These are phyloP conservation scores for Capronia epimyces DNA, from an alignment of 2,329 filamentous ascomycete species.

Conservation along the genomic window DNA sequence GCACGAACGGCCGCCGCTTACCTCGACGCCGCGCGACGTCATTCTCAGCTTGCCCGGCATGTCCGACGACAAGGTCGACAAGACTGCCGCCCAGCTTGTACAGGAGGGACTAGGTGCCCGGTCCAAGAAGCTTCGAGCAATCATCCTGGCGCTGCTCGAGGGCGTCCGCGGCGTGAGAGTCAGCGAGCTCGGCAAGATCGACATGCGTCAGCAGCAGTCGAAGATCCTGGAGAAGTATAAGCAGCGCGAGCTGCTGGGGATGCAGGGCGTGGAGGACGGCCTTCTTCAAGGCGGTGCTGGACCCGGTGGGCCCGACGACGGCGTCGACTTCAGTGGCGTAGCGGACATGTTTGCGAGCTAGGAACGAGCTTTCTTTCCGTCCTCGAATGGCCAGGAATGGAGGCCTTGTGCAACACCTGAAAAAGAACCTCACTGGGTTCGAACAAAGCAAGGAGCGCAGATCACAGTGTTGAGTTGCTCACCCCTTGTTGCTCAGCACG, in stretches of 20 bases:
- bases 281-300: not conserved
- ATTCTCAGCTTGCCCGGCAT: conserved; percentile 78
- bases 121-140: conserved; percentile 69
- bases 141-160: conserved; percentile 79
- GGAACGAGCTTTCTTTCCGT: conserved; percentile 1
- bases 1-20: conserved; percentile 43
- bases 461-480: too few relatives aligned
- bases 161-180: conserved; percentile 86
- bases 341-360: conserved; percentile 50
- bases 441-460: too few relatives aligned
- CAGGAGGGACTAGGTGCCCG: conserved; percentile 50
- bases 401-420: too few relatives aligned
- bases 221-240: conserved; percentile 29
- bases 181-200: conserved; percentile 83
- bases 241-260: conserved; percentile 26
- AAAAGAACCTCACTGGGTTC: too few relatives aligned
- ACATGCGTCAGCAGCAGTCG: conserved; percentile 29
- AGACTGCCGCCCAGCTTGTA: conserved; percentile 56
- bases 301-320: conserved; percentile 38
- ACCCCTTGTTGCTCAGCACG: too few relatives aligned
- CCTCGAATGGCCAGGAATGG: not conserved
- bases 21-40: conserved; percentile 65
- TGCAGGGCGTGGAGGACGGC: conserved; percentile 29
- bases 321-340: conserved; percentile 48
- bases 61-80: conserved; percentile 60